Evolutionary conservation across 176 grass and related monocot species (phyloP), one percentile per base, ranked within the genome.

Genomic region (Bothriochloa decipiens): DNA sequence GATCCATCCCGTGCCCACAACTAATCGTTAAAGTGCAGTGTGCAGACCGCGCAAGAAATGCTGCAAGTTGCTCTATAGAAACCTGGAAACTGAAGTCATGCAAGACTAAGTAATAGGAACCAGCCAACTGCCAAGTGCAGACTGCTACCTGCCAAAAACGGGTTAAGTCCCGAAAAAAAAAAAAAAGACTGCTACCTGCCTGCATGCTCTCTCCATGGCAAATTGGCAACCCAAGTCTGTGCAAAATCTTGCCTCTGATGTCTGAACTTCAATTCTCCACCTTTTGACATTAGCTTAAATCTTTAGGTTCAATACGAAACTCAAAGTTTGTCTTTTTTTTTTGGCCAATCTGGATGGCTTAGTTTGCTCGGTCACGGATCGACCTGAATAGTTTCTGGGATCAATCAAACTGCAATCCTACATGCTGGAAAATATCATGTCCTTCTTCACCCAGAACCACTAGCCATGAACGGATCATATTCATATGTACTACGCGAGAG

Each of bases 51-150:
- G 7, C 69, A 72, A 72, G n/a, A 46, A 72, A 45, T 71, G 13
- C 70, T 13, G 70, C 70, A 74, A 50, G 8, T 32, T 74, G 71
- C 71, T 74, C 43, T 49, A 50, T 32, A 49, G 5, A 49, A 73
- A 72, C 22, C 2, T 7, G 41, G 41, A 40, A 17, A 72, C 7
- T 55, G 18, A 22, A 55, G 52, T 1, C 52, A 55, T 22, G 52
- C 52, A 22, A 8, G 52, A 22, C 18, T 53, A 6, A 20, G 17
- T 18, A 36, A 3, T 36, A 36, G 39, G 0, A 40, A 40, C 39
- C 39, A 22, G 52, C 7, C 20, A 55, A 22, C 8, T n/a, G 53
- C 53, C 18, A n/a, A 58, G 8, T 10, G 52, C 18, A 55, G 52
- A 22, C 18, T 55, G 2, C 52, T n/a, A n/a, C n/a, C n/a, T n/a